These are phyloP conservation scores for Apiotrichum brassicae DNA, from an alignment of 1,284 basidiomycete genomes.

Conservation along the genomic window DNA sequence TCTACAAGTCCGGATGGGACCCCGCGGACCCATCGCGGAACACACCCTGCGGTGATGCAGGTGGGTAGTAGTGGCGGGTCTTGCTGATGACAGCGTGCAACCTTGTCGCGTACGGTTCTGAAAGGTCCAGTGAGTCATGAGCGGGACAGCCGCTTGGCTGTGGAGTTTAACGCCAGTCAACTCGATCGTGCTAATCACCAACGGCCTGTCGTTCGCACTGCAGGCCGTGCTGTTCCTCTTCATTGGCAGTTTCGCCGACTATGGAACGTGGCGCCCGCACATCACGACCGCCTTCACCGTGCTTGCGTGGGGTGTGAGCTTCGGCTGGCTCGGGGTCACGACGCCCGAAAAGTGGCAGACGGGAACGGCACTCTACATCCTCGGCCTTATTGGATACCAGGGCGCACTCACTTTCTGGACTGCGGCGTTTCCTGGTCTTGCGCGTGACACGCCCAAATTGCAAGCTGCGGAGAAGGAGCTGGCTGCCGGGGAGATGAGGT, in stretches of 20 bases:
- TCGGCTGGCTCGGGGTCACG: conserved; percentile 46
- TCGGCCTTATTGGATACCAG: conserved; percentile 64
- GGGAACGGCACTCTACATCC: conserved; percentile 22
- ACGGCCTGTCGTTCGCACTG: conserved; percentile 21
- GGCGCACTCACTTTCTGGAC: conserved; percentile 45
- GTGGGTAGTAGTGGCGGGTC: conserved; percentile 10
- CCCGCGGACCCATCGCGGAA: conserved; percentile 31
- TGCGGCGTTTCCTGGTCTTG: conserved; percentile 22
- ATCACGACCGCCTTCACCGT: conserved; percentile 60
- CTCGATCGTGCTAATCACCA: conserved; percentile 23
- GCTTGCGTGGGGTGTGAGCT: conserved; percentile 69
- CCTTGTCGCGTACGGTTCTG: conserved; percentile 29
- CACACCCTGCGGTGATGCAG: conserved; percentile 25
- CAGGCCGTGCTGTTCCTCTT: conserved; percentile 20
- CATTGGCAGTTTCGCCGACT: conserved; percentile 23
- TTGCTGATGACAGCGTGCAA: conserved; percentile 23
- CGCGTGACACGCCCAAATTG: conserved; percentile 20
- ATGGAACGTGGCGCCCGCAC: conserved; percentile 24
- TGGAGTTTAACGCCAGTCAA: conserved; percentile 12
- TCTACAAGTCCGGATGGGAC: conserved; percentile 40
- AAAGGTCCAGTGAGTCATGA: conserved; percentile 28
- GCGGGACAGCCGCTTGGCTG: too few relatives aligned
- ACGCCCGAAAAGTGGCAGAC: conserved; percentile 20
- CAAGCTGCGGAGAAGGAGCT: conserved; percentile 20
- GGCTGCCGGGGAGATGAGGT: conserved; percentile 13